A percentile compares a stretch with the other conserved stretches of the same genome.
phyloP scores from a whole-genome alignment of 1,139 yeast species.

The Torulaspora pretoriensis region DNA sequence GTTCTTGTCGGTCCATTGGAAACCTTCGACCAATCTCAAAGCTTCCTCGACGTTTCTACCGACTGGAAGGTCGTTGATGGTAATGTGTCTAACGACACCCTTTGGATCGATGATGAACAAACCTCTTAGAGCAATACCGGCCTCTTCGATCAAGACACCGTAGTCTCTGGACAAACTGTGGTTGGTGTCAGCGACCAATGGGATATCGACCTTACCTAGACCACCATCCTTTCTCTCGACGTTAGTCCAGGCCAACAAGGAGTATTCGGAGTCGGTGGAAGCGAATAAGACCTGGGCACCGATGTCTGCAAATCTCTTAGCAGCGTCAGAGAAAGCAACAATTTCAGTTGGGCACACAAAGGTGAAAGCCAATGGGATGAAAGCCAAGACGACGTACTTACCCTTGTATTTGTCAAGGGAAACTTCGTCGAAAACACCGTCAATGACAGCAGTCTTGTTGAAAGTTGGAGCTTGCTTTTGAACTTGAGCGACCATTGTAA shows the following conservation, averaged over 20 bases:
- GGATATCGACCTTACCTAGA: slow-evolving; percentile 89
- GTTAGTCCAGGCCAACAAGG: slow-evolving; percentile 97
- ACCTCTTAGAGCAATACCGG: slow-evolving; percentile 96
- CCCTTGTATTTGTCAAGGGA: slow-evolving; percentile 94
- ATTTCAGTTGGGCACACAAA: slow-evolving; percentile 99
- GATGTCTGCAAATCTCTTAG: slow-evolving; percentile 79
- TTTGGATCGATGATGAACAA: slow-evolving; percentile 95
- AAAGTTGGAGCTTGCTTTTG: slow-evolving; percentile 95
- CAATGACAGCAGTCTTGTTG: slow-evolving; percentile 94
- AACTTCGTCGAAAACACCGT: slow-evolving; percentile 92
- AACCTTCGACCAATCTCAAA: slow-evolving; percentile 93
- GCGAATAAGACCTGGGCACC: slow-evolving; percentile 90
- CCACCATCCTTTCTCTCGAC: slow-evolving; percentile 97
- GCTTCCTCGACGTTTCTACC: slow-evolving; percentile 99
- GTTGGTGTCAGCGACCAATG: slow-evolving; percentile 94
- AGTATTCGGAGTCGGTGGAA: slow-evolving; percentile 97
- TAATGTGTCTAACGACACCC: slow-evolving; percentile 90
- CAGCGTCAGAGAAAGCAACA: slow-evolving; percentile 96
- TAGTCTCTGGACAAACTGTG: slow-evolving; percentile 90
- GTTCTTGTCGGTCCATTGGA: slow-evolving; percentile 97
- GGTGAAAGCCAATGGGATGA: slow-evolving; percentile 98
- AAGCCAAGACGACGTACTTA: slow-evolving; percentile 94
- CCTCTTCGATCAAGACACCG: slow-evolving; percentile 95
- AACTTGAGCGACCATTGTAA: slow-evolving; percentile 74
- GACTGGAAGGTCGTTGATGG: slow-evolving; percentile 97